These are phyloP conservation scores for Scedosporium minutisporum DNA, from an alignment of 2,329 filamentous ascomycete species.

Conservation along the genomic window DNA sequence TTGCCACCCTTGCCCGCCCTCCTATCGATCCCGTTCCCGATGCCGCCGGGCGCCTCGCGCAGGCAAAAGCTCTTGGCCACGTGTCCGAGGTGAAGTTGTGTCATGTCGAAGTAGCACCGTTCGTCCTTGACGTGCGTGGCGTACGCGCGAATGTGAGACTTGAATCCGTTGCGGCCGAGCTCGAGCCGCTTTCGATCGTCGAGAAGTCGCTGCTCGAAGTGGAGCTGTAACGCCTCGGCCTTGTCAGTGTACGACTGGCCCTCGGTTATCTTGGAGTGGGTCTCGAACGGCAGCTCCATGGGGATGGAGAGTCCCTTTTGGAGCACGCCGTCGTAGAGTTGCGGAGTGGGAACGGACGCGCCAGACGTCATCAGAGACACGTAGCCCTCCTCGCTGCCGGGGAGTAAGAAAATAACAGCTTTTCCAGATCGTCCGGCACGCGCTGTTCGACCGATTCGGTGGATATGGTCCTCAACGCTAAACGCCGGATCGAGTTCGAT, in stretches of 20 bases:
- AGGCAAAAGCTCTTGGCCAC: conserved; percentile 88
- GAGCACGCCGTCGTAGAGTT: conserved; percentile 44
- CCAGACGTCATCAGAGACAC: conserved; percentile 54
- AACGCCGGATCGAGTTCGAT: conserved; percentile 96
- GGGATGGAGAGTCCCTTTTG: conserved; percentile 56
- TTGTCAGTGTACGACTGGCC: conserved; percentile 36
- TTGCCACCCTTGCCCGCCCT: conserved; percentile 28
- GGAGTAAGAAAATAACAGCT: conserved; percentile 80
- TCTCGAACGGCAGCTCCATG: conserved; percentile 62
- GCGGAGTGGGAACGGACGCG: conserved; percentile 36
- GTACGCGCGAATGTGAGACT: conserved; percentile 88
- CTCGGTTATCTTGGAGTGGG: conserved; percentile 38
- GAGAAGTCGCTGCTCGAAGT: conserved; percentile 50
- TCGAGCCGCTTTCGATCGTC: conserved; percentile 62
- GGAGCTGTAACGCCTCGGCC: conserved; percentile 49
- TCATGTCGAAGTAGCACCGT: conserved; percentile 82
- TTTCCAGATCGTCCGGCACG: conserved; percentile 83
- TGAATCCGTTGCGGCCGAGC: conserved; percentile 74
- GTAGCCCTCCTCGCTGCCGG: conserved; percentile 87
- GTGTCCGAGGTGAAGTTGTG: conserved; percentile 82
- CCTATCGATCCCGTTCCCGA: conserved; percentile 49
- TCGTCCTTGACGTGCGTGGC: conserved; percentile 86
- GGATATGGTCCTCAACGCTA: conserved; percentile 83
- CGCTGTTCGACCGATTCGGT: conserved; percentile 89
- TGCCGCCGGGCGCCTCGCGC: conserved; percentile 77